A percentile compares a stretch with the other conserved stretches of the same genome.
These are phyloP conservation scores for Ceratocystis albifundus DNA, from an alignment of 2,329 filamentous ascomycete genomes.

Conservation along the genomic window DNA sequence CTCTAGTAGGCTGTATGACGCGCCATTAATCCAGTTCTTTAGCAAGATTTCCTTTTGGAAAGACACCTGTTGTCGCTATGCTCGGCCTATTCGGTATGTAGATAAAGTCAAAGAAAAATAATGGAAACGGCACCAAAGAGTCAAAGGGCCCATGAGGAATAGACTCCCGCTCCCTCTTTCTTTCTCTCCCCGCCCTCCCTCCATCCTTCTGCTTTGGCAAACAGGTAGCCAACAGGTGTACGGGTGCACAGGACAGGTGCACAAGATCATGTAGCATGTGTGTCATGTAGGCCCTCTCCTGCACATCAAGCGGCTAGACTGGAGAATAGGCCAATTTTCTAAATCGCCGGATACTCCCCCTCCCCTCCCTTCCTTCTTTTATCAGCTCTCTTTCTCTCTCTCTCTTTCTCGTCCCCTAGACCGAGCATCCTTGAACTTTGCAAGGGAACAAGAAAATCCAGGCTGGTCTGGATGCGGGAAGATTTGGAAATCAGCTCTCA, in stretches of 20 bases:
- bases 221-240: background rate
- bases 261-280: background rate
- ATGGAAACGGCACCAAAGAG: background rate
- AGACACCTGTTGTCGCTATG: no score
- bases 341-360: background rate
- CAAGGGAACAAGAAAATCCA: constrained; percentile 7
- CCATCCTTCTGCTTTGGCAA: background rate
- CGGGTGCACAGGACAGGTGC: background rate
- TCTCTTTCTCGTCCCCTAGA: background rate
- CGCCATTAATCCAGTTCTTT: no score
- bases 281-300: background rate
- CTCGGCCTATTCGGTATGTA: no score
- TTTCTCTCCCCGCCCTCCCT: background rate
- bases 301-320: background rate
- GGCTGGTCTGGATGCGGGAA: constrained; percentile 8
- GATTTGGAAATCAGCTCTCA: background rate
- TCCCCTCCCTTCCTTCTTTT: background rate
- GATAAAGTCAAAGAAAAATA: background rate
- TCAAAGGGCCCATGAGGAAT: background rate
- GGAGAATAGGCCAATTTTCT: no score
- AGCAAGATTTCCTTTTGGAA: no score
- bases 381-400: background rate
- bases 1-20: no score
- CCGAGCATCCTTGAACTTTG: background rate
- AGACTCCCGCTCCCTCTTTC: background rate